Conservation (phyloP, 1,284 basidiomycete species). For the Leccinum angustisporum region DNA sequence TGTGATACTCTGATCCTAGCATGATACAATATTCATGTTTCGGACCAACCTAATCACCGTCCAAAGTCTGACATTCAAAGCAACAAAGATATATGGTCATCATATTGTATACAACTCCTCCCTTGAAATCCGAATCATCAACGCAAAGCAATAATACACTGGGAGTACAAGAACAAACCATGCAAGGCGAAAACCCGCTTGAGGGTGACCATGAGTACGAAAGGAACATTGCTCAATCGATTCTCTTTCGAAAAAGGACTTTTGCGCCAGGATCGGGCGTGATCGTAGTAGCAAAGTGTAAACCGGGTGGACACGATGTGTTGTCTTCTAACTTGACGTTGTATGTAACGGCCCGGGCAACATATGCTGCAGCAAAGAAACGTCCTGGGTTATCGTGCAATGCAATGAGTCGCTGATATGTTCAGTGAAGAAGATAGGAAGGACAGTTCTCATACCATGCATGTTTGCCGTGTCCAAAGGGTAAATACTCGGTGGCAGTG, state of each 20-base stretch:
- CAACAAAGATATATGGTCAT: neutral
- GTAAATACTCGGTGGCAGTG: conserved; percentile 14
- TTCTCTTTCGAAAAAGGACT: conserved; percentile 18
- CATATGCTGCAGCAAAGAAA: conserved; percentile 15
- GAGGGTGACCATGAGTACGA: no score
- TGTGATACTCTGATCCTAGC: no score
- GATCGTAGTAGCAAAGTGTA: neutral
- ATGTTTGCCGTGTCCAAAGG: conserved; percentile 21
- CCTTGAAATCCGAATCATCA: neutral
- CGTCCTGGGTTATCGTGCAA: conserved; percentile 8
- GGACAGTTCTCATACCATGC: conserved; percentile 15
- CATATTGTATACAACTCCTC: no score
- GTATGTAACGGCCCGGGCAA: conserved; percentile 10
- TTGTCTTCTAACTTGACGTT: conserved; percentile 19
- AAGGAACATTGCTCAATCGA: neutral
- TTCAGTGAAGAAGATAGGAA: neutral
- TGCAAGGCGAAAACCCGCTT: neutral
- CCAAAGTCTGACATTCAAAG: no score
- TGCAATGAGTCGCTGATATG: neutral
- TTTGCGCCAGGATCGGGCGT: conserved; percentile 3
- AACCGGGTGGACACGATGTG: conserved; percentile 22
- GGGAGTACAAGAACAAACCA: neutral
- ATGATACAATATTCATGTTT: no score
- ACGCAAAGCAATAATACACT: neutral
- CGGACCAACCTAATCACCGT: no score